phyloP scores from a whole-genome alignment of 2,329 filamentous ascomycete species.

The Cadophora gregata region DNA sequence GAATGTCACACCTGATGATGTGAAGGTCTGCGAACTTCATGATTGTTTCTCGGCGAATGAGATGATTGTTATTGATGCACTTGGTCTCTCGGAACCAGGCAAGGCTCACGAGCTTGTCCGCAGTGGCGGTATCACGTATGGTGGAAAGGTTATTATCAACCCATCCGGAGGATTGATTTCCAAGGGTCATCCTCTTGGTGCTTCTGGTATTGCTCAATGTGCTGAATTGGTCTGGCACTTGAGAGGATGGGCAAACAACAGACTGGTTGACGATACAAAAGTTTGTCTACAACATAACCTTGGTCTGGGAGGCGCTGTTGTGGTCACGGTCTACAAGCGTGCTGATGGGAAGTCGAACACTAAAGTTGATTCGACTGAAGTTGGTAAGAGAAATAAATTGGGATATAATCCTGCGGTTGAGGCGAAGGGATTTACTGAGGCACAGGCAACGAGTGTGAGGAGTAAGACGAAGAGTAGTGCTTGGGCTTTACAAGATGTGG shows the following conservation, averaged over 20 bases:
- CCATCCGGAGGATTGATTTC: constrained; percentile 94
- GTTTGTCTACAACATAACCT: constrained; percentile 91
- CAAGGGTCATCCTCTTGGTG: constrained; percentile 93
- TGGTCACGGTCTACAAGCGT: constrained; percentile 87
- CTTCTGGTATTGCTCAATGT: constrained; percentile 94
- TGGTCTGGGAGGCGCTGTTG: constrained; percentile 87
- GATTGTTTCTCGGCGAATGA: constrained; percentile 98
- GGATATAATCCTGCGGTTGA: constrained; percentile 93
- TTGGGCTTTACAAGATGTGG: constrained; percentile 80
- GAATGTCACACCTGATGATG: constrained; percentile 68
- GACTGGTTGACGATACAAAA: constrained; percentile 69
- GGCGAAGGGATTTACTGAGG: constrained; percentile 85
- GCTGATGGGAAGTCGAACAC: constrained; percentile 76
- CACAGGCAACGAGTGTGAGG: constrained; percentile 73
- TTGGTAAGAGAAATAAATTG: constrained; percentile 70
- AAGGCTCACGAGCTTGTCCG: constrained; percentile 93
- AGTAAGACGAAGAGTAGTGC: constrained; percentile 68
- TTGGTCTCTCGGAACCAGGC: constrained; percentile 78
- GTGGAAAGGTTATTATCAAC: constrained; percentile 78
- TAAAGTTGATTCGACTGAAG: constrained; percentile 64
- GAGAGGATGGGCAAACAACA: constrained; percentile 94
- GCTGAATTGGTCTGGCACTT: constrained; percentile 96
- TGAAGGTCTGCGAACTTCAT: constrained; percentile 89
- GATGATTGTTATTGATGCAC: constrained; percentile 86
- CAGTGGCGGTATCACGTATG: constrained; percentile 88